Evolutionary conservation across 768 basidiomycete species (phyloP), one percentile per base, ranked within the genome.

Genomic region (Mrakia gelida): DNA sequence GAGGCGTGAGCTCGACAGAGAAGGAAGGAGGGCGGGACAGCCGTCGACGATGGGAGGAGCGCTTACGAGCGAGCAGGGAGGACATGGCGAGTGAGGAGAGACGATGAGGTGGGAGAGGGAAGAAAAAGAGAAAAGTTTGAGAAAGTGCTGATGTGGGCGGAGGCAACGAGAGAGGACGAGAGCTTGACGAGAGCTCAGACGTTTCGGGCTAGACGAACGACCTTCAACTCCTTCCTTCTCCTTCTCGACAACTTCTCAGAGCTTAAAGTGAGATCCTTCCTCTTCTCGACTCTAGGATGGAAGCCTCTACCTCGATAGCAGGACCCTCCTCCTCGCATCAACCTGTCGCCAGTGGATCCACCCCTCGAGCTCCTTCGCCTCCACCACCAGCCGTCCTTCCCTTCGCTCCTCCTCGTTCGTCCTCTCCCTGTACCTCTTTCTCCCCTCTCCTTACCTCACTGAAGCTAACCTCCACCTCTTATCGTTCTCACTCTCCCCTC

Each of bases 381-480:
- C 72, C 72, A 2, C 72, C 72, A 7, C 72, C 72, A 9, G 72
- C 72, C 56, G 72, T 73, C 34, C 52, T 73, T 23, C 72, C 72
- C 15, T 73, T 73, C 72, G 49, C 49, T 38, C 72, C 72, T 18
- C 72, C 72, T 38, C 72, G 72, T 73, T 52, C 18, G 2, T 61
- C 72, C 30, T 32, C n/a, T 38, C 45, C 52, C 45, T 3, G 10
- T n/a, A 30, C n/a, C 28, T 34, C 2, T 26, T 16, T 45, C 15
- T 13, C 4, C 2, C n/a, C 45, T 30, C 45, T 8, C 8, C 21
- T 43, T 38, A 23, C 11, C 70, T 73, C 15, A 30, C 16, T 3
- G 1, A 56, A 45, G 23, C 71, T 16, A 16, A 72, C 28, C 65
- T 28, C 7, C 52, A 8, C 26, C 10, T 1, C 43, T 43, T 52